Evolutionary conservation across 2,329 filamentous ascomycete genomes (phyloP).

Genomic region (Hypoxylon sp.): DNA sequence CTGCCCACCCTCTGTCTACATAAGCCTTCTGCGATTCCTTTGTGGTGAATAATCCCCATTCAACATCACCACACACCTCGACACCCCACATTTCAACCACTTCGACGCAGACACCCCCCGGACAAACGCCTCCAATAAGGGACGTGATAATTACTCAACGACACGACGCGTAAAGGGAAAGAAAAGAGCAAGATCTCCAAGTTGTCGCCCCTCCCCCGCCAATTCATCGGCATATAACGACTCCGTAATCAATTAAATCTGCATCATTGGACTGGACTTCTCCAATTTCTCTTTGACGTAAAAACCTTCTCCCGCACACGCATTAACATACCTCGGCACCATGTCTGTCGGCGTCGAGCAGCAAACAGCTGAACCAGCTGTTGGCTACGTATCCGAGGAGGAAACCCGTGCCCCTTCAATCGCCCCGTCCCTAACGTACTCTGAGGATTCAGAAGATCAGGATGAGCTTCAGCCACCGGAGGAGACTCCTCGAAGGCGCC

Average conservation of each 20-base stretch:
- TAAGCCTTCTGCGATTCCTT: conserved; percentile 15
- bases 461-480: conserved; percentile 63
- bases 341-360: conserved; percentile 57
- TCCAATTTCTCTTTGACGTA: conserved; percentile 4
- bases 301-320: neutral
- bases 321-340: conserved; percentile 23
- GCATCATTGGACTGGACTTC: conserved; percentile 19
- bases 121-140: conserved; percentile 17
- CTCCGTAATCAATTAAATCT: conserved; percentile 3
- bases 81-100: conserved; percentile 25
- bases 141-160: conserved; percentile 19
- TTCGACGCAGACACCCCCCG: conserved; percentile 19
- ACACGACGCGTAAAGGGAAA: conserved; percentile 30
- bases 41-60: conserved; percentile 17
- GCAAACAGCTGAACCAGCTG: conserved; percentile 56
- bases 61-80: conserved; percentile 9
- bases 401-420: conserved; percentile 60
- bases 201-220: conserved; percentile 24
- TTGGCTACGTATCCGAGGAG: conserved; percentile 60
- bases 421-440: conserved; percentile 73
- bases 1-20: neutral
- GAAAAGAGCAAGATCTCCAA: conserved; percentile 15
- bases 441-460: conserved; percentile 71
- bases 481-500: conserved; percentile 64
- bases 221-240: conserved; percentile 7